Percentiles rank a stretch among this genome's conserved stretches.
Conservation (phyloP, 169 alveolate species). For the Plasmodium cynomolgi region DNA sequence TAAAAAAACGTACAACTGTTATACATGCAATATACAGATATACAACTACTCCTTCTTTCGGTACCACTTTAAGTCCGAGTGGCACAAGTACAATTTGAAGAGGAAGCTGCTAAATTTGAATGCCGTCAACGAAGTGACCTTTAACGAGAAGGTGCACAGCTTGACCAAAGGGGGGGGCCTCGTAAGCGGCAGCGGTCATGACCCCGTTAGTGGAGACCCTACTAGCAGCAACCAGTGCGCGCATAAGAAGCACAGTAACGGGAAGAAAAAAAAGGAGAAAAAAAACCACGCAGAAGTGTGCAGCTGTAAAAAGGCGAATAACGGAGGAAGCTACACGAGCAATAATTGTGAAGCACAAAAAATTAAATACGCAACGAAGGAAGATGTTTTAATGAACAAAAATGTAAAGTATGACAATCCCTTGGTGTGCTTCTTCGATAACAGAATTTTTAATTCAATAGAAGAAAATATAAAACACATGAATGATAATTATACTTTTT, state of each 20-base stretch:
- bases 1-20: slow-evolving; percentile 49
- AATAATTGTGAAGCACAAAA: background rate
- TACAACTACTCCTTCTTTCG: slow-evolving; percentile 75
- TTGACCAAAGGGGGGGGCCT: slow-evolving; percentile 36
- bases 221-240: background rate
- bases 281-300: background rate
- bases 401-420: slow-evolving; percentile 70
- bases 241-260: slow-evolving; percentile 6
- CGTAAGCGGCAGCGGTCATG: background rate
- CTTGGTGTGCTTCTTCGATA: slow-evolving; percentile 78
- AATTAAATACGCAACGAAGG: slow-evolving; percentile 49
- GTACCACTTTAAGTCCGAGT: slow-evolving; percentile 87
- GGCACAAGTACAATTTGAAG: slow-evolving; percentile 89
- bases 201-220: background rate
- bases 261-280: slow-evolving; percentile 60
- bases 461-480: slow-evolving; percentile 79
- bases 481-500: slow-evolving; percentile 77
- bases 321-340: background rate
- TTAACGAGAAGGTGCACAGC: slow-evolving; percentile 72
- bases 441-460: slow-evolving; percentile 68
- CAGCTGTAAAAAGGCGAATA: background rate
- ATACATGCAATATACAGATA: slow-evolving; percentile 73
- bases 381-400: slow-evolving; percentile 26
- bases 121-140: slow-evolving; percentile 75
- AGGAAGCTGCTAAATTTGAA: slow-evolving; percentile 81